Conservation (phyloP, 768 basidiomycete species). For the Auricularia sp. region DNA sequence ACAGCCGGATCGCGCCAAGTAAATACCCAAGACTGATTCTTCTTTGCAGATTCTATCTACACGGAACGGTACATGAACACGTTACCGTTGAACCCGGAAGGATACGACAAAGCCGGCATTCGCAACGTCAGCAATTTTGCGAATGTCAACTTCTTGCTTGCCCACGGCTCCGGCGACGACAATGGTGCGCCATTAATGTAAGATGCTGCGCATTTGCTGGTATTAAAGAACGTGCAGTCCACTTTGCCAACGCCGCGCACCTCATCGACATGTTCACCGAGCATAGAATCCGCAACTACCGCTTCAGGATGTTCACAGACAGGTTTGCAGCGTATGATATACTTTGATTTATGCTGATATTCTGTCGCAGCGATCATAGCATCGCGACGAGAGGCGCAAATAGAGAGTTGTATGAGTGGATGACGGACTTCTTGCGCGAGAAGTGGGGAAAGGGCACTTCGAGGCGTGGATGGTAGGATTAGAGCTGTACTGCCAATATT, state of each 20-base stretch:
- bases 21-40: neutral
- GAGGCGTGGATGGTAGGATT: conserved; percentile 5
- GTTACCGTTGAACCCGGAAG: conserved; percentile 64
- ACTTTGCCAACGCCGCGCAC: conserved; percentile 84
- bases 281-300: conserved; percentile 58
- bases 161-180: conserved; percentile 92
- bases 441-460: conserved; percentile 83
- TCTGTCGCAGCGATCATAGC: conserved; percentile 56
- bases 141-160: conserved; percentile 69
- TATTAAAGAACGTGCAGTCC: conserved; percentile 35
- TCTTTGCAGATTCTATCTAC: conserved; percentile 72
- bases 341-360: conserved; percentile 5
- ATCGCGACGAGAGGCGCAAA: conserved; percentile 68
- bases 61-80: conserved; percentile 96
- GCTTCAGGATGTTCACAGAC: conserved; percentile 96
- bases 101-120: conserved; percentile 86
- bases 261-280: conserved; percentile 87
- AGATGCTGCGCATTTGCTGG: no score
- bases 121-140: conserved; percentile 81
- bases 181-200: conserved; percentile 33
- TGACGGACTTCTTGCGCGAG: conserved; percentile 76
- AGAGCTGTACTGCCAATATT: neutral
- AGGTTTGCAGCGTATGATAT: conserved; percentile 37
- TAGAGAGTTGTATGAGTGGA: conserved; percentile 77
- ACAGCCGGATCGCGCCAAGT: conserved; percentile 11